phyloP scores from a whole-genome alignment of 129 eudicot genomes.

The Lonicera japonica region DNA sequence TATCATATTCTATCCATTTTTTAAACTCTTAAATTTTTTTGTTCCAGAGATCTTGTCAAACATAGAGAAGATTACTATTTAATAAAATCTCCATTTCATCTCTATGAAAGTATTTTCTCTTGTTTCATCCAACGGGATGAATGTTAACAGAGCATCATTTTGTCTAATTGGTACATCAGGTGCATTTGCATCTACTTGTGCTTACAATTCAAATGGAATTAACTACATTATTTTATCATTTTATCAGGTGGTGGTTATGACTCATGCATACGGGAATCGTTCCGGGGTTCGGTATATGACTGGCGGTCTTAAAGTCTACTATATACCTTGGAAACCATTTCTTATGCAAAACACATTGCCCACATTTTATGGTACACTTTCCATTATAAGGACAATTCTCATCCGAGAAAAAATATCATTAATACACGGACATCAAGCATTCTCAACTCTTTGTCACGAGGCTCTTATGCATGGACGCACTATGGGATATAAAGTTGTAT shows the following conservation, averaged over 20 bases:
- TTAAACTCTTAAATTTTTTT: no score
- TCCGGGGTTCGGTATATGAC: constrained; percentile 97
- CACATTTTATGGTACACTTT: constrained; percentile 84
- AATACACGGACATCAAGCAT: constrained; percentile 97
- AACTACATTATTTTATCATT: not conserved
- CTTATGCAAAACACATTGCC: constrained; percentile 91
- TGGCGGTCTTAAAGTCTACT: constrained; percentile 87
- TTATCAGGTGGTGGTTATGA: constrained; percentile 96
- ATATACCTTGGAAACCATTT: constrained; percentile 92
- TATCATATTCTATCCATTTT: no score
- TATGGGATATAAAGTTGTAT: constrained; percentile 94
- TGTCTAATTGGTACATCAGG: no score
- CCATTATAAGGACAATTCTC: constrained; percentile 73
- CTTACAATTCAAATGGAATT: not conserved
- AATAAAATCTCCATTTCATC: no score
- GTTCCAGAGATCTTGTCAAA: no score
- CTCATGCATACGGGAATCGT: constrained; percentile 82
- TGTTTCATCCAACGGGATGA: not conserved
- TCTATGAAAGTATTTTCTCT: not conserved
- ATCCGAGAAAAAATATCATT: constrained; percentile 78
- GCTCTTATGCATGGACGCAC: constrained; percentile 96
- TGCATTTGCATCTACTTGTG: no score
- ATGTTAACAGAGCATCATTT: not conserved
- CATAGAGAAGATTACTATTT: no score
- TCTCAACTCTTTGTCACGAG: constrained; percentile 96